Evolutionary conservation across 108 stramenopile species (phyloP).

Genomic region (Conticribra guillardii): DNA sequence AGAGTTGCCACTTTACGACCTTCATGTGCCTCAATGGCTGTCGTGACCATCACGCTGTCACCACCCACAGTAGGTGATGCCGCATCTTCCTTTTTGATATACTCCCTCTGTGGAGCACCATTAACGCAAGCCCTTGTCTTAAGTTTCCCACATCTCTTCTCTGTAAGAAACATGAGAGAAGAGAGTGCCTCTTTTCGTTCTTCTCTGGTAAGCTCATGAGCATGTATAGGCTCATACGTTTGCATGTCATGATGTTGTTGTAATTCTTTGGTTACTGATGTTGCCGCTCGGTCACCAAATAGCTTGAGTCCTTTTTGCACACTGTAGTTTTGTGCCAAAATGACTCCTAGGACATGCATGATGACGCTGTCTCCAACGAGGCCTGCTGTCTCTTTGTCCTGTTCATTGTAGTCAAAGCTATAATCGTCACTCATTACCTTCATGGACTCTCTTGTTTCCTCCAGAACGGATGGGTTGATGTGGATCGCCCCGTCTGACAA

Average conservation of each 20-base stretch:
- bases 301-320: background rate
- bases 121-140: conserved; percentile 44
- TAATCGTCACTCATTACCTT: no score
- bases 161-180: conserved; percentile 44
- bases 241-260: background rate
- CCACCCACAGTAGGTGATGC: conserved; percentile 36
- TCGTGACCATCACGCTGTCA: conserved; percentile 36
- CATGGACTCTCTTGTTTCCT: no score
- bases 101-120: conserved; percentile 36
- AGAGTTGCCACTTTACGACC: conserved; percentile 45
- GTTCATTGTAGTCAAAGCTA: no score
- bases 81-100: conserved; percentile 42
- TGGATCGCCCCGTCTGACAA: no score
- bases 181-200: conserved; percentile 29
- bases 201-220: conserved; percentile 21
- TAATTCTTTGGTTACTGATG: background rate
- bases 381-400: no score
- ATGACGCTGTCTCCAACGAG: no score
- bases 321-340: conserved; percentile 2
- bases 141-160: conserved; percentile 38
- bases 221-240: background rate
- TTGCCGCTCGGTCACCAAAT: background rate
- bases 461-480: no score
- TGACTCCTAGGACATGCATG: background rate
- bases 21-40: conserved; percentile 52